phyloP scores from a whole-genome alignment of 1,284 basidiomycete genomes.

The Marasmius sp. region DNA sequence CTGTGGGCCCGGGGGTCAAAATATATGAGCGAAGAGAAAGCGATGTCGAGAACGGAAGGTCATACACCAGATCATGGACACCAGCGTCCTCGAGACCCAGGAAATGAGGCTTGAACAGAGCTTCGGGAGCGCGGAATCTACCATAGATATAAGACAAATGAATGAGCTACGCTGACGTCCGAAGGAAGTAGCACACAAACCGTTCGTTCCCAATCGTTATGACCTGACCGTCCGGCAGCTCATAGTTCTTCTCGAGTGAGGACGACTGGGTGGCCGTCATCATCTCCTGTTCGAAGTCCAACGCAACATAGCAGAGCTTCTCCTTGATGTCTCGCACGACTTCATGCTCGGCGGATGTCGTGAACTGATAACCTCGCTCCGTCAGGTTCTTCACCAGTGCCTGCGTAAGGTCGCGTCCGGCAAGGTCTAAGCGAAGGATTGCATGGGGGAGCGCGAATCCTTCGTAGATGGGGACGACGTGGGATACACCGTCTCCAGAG shows the following conservation, averaged over 20 bases:
- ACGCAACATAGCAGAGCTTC: slow-evolving; percentile 12
- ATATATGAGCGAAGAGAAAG: background rate
- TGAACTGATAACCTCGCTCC: slow-evolving; percentile 11
- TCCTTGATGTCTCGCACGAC: slow-evolving; percentile 14
- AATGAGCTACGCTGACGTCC: background rate
- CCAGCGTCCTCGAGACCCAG: slow-evolving; percentile 91
- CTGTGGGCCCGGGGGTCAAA: background rate
- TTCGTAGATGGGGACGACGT: slow-evolving; percentile 14
- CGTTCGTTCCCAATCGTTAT: slow-evolving; percentile 16
- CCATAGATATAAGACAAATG: background rate
- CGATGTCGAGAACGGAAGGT: background rate
- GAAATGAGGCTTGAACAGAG: slow-evolving; percentile 95
- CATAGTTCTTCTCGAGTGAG: slow-evolving; percentile 13
- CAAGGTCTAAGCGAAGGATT: slow-evolving; percentile 10
- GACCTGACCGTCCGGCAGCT: slow-evolving; percentile 13
- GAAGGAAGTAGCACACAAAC: background rate
- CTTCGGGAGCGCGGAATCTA: slow-evolving; percentile 95
- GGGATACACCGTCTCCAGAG: slow-evolving; percentile 12
- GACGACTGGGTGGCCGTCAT: slow-evolving; percentile 7
- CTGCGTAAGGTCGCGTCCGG: slow-evolving; percentile 10
- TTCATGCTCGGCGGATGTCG: slow-evolving; percentile 7
- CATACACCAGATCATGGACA: slow-evolving; percentile 92
- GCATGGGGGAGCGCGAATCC: slow-evolving; percentile 13
- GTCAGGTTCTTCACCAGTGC: slow-evolving; percentile 12
- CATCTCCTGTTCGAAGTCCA: slow-evolving; percentile 13